Evolutionary conservation across 2,329 filamentous ascomycete species (phyloP), one percentile per base, ranked within the genome.

Genomic region (Trichoderma pleuroti): DNA sequence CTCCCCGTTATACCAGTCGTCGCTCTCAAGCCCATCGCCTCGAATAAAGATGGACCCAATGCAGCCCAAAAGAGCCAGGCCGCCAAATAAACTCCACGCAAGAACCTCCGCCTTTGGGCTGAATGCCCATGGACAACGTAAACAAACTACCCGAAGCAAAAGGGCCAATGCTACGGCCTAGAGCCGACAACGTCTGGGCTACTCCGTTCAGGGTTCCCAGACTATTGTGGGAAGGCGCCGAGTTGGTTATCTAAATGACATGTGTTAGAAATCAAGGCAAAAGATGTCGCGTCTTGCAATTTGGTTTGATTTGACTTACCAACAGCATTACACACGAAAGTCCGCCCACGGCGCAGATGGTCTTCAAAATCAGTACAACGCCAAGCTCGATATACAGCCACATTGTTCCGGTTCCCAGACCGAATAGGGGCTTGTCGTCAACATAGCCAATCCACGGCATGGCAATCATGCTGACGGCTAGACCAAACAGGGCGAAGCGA

Each of bases 361-460:
- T 98, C 82, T 98, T 98, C 69, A 98, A 82, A 14, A 98, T 86
- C 54, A 99, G 82, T 0, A 97, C 89, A 16, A 89, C 78, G 0
- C 92, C 93, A n/a, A 98, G 82, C 79, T 98, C 93, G 4, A 88
- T 78, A 81, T 94, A 97, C 28, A 98, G 81, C 87, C 92, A 92
- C 0, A 85, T 81, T 60, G 89, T 90, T 42, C 91, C 90, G 5
- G 82, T 86, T 0, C 88, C 88, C 7, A 91, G 75, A 0, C 89
- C 89, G 59, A 90, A 84, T 1, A 82, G 82, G 3, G 86, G 84
- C 4, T 84, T 77, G 18, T 87, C 85, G 69, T 91, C 87, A 71
- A 90, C 87, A 76, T 97, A 94, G 0, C 94, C 93, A 26, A 98
- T 90, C 84, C 92, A 97, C 0, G 96, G 96, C 90, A 97, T 97